phyloP scores from a whole-genome alignment of 306 rosid genomes.

The Cicer bijugum region DNA sequence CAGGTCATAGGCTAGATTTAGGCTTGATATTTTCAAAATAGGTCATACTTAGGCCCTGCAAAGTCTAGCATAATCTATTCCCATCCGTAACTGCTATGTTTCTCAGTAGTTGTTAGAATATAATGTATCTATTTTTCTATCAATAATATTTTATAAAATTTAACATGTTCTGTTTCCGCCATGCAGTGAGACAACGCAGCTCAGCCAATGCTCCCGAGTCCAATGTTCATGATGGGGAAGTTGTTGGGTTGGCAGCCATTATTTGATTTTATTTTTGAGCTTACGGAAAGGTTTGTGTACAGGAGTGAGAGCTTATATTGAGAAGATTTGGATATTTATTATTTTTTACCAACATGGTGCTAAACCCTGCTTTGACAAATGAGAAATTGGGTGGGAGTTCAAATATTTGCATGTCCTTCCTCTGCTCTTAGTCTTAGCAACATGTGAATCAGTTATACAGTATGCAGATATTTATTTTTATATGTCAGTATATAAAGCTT shows the following conservation, averaged over 20 bases:
- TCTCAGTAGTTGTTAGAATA: neutral
- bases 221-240: slow-evolving; percentile 72
- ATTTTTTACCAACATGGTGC: slow-evolving; percentile 27
- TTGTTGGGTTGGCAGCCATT: slow-evolving; percentile 77
- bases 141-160: slow-evolving; percentile 11
- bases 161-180: slow-evolving; percentile 34
- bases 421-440: slow-evolving; percentile 33
- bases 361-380: slow-evolving; percentile 26
- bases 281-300: slow-evolving; percentile 65
- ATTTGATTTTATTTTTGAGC: slow-evolving; percentile 53
- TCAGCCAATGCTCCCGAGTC: slow-evolving; percentile 58
- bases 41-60: too few species aligned
- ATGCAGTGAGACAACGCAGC: slow-evolving; percentile 76
- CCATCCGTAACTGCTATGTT: neutral
- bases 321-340: slow-evolving; percentile 27
- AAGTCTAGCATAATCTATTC: too few species aligned
- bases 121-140: slow-evolving; percentile 3
- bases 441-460: slow-evolving; percentile 29
- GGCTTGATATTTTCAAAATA: too few species aligned
- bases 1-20: too few species aligned
- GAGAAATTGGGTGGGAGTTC: slow-evolving; percentile 39
- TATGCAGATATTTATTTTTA: slow-evolving; percentile 10
- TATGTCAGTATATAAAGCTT: slow-evolving; percentile 24
- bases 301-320: slow-evolving; percentile 59
- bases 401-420: slow-evolving; percentile 46